Percentiles rank a stretch among this genome's conserved stretches.
Conservation (phyloP, 2,329 filamentous ascomycete genomes). For the Tothia fuscella region DNA sequence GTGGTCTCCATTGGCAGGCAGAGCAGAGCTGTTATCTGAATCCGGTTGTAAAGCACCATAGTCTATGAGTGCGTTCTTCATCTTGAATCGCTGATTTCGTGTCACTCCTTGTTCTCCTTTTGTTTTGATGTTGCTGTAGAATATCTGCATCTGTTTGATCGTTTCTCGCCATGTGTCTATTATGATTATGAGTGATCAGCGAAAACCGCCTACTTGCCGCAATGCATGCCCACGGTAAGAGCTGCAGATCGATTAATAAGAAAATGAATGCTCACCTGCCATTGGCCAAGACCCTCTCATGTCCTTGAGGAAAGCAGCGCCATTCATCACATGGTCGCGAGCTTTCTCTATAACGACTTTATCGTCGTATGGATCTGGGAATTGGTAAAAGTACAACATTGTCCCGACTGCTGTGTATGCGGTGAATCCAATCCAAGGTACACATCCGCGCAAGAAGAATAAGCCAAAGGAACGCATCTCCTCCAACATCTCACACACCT, state of each 20-base stretch:
- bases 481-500: constrained; percentile 29
- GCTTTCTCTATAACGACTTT: constrained; percentile 22
- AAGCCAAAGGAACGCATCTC: constrained; percentile 30
- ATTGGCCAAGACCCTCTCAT: constrained; percentile 31
- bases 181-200: background rate
- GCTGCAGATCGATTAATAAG: background rate
- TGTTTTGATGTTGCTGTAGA: constrained; percentile 24
- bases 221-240: background rate
- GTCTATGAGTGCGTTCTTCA: constrained; percentile 28
- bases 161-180: constrained; percentile 24
- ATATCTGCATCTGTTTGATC: constrained; percentile 31
- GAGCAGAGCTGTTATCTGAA: no score
- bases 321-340: constrained; percentile 23
- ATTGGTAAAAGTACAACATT: constrained; percentile 28
- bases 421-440: constrained; percentile 31
- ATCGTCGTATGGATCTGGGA: constrained; percentile 24
- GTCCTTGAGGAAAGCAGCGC: constrained; percentile 26
- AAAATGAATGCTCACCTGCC: constrained; percentile 19
- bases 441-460: constrained; percentile 27
- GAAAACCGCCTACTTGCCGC: background rate
- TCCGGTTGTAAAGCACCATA: constrained; percentile 28
- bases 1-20: no score
- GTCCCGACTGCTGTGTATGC: constrained; percentile 30
- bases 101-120: constrained; percentile 23
- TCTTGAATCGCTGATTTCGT: constrained; percentile 25